phyloP scores from a whole-genome alignment of 2,329 filamentous ascomycete genomes.

The Fusarium sp. region DNA sequence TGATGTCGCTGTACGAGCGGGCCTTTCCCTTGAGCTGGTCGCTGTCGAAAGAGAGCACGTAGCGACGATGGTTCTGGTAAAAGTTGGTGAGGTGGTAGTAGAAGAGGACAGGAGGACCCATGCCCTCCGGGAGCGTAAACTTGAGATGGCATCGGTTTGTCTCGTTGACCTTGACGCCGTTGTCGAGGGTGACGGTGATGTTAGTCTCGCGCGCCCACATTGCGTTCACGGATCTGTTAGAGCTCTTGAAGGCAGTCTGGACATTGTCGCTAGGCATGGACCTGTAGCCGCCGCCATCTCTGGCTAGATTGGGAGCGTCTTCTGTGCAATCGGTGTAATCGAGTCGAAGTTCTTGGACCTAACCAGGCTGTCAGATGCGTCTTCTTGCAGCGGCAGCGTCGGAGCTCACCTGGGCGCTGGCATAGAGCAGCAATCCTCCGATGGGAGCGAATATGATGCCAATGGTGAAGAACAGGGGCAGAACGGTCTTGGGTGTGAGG shows the following conservation, averaged over 20 bases:
- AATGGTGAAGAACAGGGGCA: constrained; percentile 89
- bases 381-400: background rate
- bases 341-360: constrained; percentile 90
- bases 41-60: constrained; percentile 87
- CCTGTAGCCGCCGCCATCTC: constrained; percentile 47
- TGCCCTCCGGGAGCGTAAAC: constrained; percentile 80
- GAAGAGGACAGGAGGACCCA: constrained; percentile 83
- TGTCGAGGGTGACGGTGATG: constrained; percentile 47
- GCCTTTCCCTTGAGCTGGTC: constrained; percentile 79
- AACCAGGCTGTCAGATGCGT: constrained; percentile 20
- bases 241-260: constrained; percentile 73
- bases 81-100: constrained; percentile 98
- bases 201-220: constrained; percentile 54
- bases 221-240: constrained; percentile 51
- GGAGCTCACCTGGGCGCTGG: constrained; percentile 73
- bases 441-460: constrained; percentile 94
- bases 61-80: constrained; percentile 97
- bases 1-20: constrained; percentile 67
- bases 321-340: constrained; percentile 83
- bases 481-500: constrained; percentile 89
- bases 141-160: constrained; percentile 72
- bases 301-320: constrained; percentile 57
- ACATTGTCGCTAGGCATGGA: constrained; percentile 66
- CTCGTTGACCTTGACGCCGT: constrained; percentile 47
- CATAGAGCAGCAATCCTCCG: constrained; percentile 84